Base-by-base conservation (phyloP, 2,329 filamentous ascomycete genomes). In the Aspergillus neoniger region DNA sequence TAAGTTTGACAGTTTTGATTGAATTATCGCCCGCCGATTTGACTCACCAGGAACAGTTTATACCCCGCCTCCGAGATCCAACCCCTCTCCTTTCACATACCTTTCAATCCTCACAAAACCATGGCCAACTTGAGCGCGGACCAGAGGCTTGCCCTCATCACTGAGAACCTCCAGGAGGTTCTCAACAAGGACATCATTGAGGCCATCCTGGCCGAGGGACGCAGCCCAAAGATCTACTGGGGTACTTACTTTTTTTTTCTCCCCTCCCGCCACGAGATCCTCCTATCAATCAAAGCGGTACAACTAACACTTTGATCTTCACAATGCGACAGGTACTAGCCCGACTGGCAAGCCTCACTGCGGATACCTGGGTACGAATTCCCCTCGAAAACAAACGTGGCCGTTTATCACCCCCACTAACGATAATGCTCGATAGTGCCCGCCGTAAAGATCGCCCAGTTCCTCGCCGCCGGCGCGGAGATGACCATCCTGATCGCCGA, bases 331-430 rank as follows among this genome's bases (percentile, higher is more conserved):
- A 67, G 70, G 64, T 44, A 94, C 90, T 41, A 91, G 91, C 17
- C 92, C 91, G 15, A 96, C 92, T 0, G 92, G 92, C n/a, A 85
- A 88, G 62, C 92, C 92, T 57, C 93, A 97, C 77, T 91, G 87
- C 74, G 93, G 91, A 68, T 96, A 96, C 83, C 91, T 96, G 32
- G 50, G 55, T 61, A 55, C 36, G 39, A 41, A 15, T 36, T 1
- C 5, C 28, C 9, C 47, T 8, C 21, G 15, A 17, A 19, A 44
- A 55, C 28, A 25, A 44, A 55, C 28, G 47, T 30, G 17, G 44
- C 25, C 38, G 9, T 17, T 21, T 47, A 28, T 59, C 58, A 30
- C 58, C 15, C 59, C 60, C 21, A 60, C 57, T 25, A 55, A 61
- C 12, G 32, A 12, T 64, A 63, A 58, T 55, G 53, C 41, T 44